Evolutionary conservation across 2,329 filamentous ascomycete species (phyloP).

Genomic region (Amauroascus niger): DNA sequence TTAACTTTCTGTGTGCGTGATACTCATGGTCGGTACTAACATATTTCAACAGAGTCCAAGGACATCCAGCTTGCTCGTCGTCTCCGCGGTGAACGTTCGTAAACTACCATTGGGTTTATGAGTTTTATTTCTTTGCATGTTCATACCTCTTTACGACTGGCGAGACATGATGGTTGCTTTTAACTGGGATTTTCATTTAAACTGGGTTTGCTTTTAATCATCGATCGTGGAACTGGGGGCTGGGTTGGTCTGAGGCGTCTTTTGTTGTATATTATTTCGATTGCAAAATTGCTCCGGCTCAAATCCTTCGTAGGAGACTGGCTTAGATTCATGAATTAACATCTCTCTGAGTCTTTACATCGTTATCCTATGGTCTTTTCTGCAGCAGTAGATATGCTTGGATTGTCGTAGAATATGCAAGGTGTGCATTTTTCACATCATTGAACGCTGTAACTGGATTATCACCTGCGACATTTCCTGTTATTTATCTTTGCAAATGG

Average conservation of each 20-base stretch:
- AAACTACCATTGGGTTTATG: constrained; percentile 28
- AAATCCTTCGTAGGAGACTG: neutral
- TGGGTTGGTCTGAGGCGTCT: constrained; percentile 17
- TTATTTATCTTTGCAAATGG: no score
- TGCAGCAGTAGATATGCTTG: no score
- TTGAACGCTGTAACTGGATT: neutral
- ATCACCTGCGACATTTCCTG: neutral
- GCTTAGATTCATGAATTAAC: constrained; percentile 3
- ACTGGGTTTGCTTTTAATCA: constrained; percentile 27
- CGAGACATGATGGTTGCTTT: constrained; percentile 38
- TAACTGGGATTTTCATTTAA: constrained; percentile 33
- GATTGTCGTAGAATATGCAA: no score
- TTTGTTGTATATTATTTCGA: constrained; percentile 16
- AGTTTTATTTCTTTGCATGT: constrained; percentile 26
- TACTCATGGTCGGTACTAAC: constrained; percentile 27
- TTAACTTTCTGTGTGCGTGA: neutral
- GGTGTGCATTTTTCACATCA: no score
- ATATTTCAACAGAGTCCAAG: constrained; percentile 49
- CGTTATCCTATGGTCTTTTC: neutral
- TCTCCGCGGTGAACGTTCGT: constrained; percentile 88
- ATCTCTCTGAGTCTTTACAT: constrained; percentile 4
- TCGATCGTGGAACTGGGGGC: constrained; percentile 14
- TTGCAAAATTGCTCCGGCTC: constrained; percentile 10
- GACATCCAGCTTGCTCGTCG: constrained; percentile 94
- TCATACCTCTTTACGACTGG: constrained; percentile 33